A percentile compares a stretch with the other conserved stretches of the same genome.
These are phyloP conservation scores for Vitis amurensis DNA, from an alignment of 164 flowering plant genomes.

Conservation along the genomic window DNA sequence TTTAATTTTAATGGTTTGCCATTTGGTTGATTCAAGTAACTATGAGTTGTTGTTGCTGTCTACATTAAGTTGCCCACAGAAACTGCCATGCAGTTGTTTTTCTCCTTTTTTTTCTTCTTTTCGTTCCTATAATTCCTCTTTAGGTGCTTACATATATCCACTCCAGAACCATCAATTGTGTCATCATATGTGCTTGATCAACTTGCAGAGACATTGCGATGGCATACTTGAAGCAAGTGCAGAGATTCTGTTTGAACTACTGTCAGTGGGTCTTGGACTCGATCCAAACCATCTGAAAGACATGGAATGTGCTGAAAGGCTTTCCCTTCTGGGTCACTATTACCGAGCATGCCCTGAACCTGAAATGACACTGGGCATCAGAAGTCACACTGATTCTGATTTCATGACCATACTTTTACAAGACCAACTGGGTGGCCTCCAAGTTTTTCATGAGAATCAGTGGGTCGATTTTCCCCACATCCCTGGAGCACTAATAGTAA, in stretches of 20 bases:
- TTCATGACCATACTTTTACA: constrained; percentile 32
- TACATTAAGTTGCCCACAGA: no score
- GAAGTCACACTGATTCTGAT: constrained; percentile 18
- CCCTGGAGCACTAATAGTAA: constrained; percentile 25
- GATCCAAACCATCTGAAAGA: constrained; percentile 12
- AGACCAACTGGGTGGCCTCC: constrained; percentile 34
- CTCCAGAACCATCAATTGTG: no score
- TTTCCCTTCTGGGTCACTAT: constrained; percentile 14
- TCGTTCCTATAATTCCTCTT: no score
- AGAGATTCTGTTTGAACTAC: constrained; percentile 12
- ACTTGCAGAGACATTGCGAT: constrained; percentile 10
- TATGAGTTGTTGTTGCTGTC: no score
- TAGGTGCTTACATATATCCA: no score
- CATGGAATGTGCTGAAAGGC: constrained; percentile 22
- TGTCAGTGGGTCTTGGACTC: constrained; percentile 31
- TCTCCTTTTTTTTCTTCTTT: no score
- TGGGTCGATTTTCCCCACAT: constrained; percentile 30
- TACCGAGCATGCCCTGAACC: constrained; percentile 36
- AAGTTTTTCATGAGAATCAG: constrained; percentile 19
- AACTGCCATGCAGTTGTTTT: no score
- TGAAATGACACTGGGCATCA: constrained; percentile 25
- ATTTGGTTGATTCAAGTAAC: no score
- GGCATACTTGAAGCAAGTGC: constrained; percentile 19
- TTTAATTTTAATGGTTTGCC: no score
- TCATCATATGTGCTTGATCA: no score